Conservation (phyloP, 352 stramenopile genomes). For the Phytopythium delawarense region DNA sequence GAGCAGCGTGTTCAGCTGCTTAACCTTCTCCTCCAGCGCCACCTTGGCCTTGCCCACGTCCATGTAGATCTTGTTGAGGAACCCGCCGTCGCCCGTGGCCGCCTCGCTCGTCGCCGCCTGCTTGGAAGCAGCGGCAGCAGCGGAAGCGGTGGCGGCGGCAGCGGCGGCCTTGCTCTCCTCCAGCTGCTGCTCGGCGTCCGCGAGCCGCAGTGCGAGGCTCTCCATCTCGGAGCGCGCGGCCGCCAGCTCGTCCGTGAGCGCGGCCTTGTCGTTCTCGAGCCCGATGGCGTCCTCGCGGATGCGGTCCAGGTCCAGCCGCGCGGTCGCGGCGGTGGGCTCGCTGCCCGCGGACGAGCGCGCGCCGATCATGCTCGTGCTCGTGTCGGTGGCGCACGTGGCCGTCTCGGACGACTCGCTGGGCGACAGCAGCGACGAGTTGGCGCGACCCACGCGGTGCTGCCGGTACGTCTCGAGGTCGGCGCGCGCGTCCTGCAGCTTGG, state of each 20-base stretch:
- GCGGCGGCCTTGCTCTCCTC: neutral
- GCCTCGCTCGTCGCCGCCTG: constrained; percentile 9
- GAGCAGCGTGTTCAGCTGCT: constrained; percentile 46
- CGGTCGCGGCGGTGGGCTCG: neutral
- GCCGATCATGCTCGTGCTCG: constrained; percentile 32
- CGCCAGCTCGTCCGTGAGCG: constrained; percentile 31
- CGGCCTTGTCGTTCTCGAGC: constrained; percentile 23
- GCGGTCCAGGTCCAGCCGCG: constrained; percentile 18
- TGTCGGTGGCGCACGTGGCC: constrained; percentile 38
- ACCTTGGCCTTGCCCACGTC: constrained; percentile 79
- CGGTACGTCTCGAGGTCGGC: constrained; percentile 40
- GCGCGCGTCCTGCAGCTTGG: constrained; percentile 37
- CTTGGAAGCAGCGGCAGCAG: constrained; percentile 1
- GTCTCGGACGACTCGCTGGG: constrained; percentile 39
- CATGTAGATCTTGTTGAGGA: constrained; percentile 79
- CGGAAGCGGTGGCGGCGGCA: neutral
- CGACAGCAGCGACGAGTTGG: constrained; percentile 20
- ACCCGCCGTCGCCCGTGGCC: constrained; percentile 22
- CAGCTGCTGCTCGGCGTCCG: constrained; percentile 6
- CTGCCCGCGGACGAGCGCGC: constrained; percentile 18
- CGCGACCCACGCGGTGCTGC: neutral
- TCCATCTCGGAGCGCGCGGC: constrained; percentile 32
- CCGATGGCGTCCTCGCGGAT: constrained; percentile 27
- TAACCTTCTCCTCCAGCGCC: constrained; percentile 65
- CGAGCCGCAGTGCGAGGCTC: constrained; percentile 23